Conservation (phyloP, 345 rosid species). For the Heritiera fomes region DNA sequence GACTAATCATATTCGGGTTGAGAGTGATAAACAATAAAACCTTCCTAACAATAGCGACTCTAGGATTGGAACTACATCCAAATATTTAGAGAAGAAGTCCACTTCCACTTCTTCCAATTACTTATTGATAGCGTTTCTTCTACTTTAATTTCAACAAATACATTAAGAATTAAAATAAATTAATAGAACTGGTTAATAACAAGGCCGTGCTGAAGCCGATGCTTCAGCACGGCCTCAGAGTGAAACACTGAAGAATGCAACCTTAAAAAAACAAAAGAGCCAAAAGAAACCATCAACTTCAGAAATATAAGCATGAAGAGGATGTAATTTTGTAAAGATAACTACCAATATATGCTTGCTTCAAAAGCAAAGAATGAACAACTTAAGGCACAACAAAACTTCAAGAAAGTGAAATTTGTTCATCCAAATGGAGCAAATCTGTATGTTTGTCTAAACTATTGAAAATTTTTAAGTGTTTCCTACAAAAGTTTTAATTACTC, state of each 20-base stretch:
- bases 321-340: not conserved
- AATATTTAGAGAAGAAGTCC: too few relatives aligned
- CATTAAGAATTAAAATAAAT: too few relatives aligned
- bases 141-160: too few relatives aligned
- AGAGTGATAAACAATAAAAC: too few relatives aligned
- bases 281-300: too few relatives aligned
- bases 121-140: too few relatives aligned
- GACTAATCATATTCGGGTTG: too few relatives aligned
- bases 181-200: not conserved
- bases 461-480: not conserved
- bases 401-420: not conserved
- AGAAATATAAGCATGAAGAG: not conserved
- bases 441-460: not conserved
- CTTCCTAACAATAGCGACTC: too few relatives aligned
- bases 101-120: too few relatives aligned
- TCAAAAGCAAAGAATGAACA: slow-evolving; percentile 10
- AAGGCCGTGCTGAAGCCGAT: too few relatives aligned
- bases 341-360: not conserved
- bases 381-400: not conserved
- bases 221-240: not conserved
- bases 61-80: too few relatives aligned
- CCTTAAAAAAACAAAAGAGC: not conserved
- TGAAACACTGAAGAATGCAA: not conserved
- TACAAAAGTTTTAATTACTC: not conserved
- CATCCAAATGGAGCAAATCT: slow-evolving; percentile 2